These are phyloP conservation scores for Streptanthus diversifolius DNA, from an alignment of 345 rosid species.

Conservation along the genomic window DNA sequence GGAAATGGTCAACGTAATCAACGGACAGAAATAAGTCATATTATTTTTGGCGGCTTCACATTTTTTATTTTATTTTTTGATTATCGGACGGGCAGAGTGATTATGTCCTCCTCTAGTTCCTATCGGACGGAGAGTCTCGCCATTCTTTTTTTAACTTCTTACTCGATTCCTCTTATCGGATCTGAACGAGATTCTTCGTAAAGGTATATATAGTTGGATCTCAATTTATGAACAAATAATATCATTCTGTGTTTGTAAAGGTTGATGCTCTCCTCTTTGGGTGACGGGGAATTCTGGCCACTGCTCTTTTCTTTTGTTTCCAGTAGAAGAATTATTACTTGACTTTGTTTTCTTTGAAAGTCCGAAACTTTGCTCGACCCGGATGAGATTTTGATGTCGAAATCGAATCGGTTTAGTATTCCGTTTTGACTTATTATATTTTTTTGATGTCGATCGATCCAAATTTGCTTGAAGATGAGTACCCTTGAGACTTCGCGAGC, in stretches of 20 bases:
- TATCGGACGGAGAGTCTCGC: background rate
- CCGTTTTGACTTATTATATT: too few relatives aligned
- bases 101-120: too few relatives aligned
- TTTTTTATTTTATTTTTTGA: too few relatives aligned
- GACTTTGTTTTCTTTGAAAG: background rate
- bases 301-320: background rate
- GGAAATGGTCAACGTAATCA: background rate
- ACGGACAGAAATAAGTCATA: constrained; percentile 8
- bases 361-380: background rate
- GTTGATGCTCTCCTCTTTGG: background rate
- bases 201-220: background rate
- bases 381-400: background rate
- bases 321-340: background rate
- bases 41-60: background rate
- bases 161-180: background rate
- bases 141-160: background rate
- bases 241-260: background rate
- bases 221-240: background rate
- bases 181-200: background rate
- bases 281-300: background rate
- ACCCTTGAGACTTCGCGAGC: constrained; percentile 81
- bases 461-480: constrained; percentile 50
- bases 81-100: too few relatives aligned
- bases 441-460: too few relatives aligned
- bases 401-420: background rate